Evolutionary conservation across 2,329 filamentous ascomycete species (phyloP), one percentile per base, ranked within the genome.

Genomic region (Hymenoscyphus fructigenus): DNA sequence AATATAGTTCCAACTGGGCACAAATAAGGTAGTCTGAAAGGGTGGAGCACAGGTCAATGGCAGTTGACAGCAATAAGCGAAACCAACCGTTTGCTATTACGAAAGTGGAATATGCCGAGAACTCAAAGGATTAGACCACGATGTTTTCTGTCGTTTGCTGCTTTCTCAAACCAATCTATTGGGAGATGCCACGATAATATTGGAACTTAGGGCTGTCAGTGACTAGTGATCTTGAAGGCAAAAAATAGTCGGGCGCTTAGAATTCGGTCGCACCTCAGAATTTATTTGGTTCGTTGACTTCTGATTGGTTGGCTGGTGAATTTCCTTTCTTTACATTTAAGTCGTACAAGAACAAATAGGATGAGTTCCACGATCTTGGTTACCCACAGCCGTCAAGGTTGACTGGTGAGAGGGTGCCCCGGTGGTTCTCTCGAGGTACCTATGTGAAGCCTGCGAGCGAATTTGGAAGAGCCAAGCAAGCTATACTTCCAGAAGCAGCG

Each of bases 401-500:
- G 44, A 50, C 44, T 50, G 44, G 44, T 23, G 44, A 50, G 26
- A 15, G n/a, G 10, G 44, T 50, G 6, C n/a, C 41, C 41, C 9
- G 15, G 41, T 44, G 41, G 10, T 12, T 23, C 44, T 50, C 20
- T 50, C n/a, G 44, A 50, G 41, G 6, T 47, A 32, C 29, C 9
- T 32, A 7, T 47, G 17, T n/a, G 41, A n/a, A 50, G 20, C 44
- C n/a, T 10, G n/a, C 20, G n/a, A 50, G 44, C 44, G n/a, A 50
- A 50, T 50, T 23, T 50, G 44, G 20, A 62, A 38, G 28, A 17
- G 60, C 60, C 60, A 57, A 62, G 60, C 29, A 57, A 62, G 29
- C 47, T 41, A 29, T 44, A 44, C 15, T 61, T 61, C 62, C 62
- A 61, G 50, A 64, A 57, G 50, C 20, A 61, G 58, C 62, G 36